Percentiles rank a stretch among this genome's conserved stretches.
Evolutionary conservation across 768 basidiomycete species (phyloP).

Genomic region (Tulasnella sp.): DNA sequence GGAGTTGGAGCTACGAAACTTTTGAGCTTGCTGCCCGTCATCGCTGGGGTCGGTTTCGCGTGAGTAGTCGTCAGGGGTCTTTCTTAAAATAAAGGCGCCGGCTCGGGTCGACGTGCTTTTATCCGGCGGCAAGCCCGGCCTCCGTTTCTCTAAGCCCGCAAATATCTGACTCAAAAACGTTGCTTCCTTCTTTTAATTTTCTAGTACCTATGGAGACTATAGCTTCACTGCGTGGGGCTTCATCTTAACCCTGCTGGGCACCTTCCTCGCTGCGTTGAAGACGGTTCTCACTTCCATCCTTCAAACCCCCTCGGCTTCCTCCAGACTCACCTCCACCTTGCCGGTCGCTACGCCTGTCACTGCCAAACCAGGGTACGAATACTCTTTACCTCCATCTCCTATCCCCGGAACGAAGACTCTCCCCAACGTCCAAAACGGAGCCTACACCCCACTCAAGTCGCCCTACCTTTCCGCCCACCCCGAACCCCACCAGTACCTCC

Average conservation of each 20-base stretch:
- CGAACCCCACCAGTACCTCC: not conserved
- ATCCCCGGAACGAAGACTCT: no score
- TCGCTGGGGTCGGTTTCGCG: constrained; percentile 87
- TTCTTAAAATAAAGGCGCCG: not conserved
- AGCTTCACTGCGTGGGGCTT: constrained; percentile 82
- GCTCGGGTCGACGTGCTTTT: not conserved
- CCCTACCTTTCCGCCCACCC: not conserved
- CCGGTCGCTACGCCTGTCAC: not conserved
- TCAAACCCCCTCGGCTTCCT: constrained; percentile 36
- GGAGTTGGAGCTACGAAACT: constrained; percentile 53
- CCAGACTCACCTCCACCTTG: not conserved
- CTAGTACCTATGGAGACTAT: constrained; percentile 90
- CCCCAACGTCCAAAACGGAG: not conserved
- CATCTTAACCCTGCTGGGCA: constrained; percentile 80
- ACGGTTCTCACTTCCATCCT: constrained; percentile 85
- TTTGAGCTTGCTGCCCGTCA: constrained; percentile 71
- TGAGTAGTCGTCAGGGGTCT: constrained; percentile 34
- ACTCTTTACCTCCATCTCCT: not conserved
- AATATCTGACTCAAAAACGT: not conserved
- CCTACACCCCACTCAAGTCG: not conserved
- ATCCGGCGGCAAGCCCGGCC: not conserved
- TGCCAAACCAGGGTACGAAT: no score
- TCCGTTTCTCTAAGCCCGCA: constrained; percentile 3
- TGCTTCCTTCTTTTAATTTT: constrained; percentile 8
- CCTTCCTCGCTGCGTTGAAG: constrained; percentile 85